Evolutionary conservation across 1,284 basidiomycete genomes (phyloP), one percentile per base, ranked within the genome.

Genomic region (Sporisorium graminicola): DNA sequence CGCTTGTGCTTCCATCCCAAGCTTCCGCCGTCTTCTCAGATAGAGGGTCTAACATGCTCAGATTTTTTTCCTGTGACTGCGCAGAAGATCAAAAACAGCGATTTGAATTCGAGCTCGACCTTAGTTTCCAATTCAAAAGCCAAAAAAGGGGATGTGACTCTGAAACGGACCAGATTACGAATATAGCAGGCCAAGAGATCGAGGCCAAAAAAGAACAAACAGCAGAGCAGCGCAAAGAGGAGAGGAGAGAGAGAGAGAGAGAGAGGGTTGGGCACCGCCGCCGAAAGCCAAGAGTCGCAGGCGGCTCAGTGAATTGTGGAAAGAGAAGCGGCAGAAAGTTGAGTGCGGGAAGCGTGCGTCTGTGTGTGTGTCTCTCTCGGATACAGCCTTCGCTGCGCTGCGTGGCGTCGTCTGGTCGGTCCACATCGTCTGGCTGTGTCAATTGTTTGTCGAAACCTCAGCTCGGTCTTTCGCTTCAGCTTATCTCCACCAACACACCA

Each of bases 391-490:
- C 14, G 54, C 50, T 43, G 37, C 18, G 26, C 47, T 33, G 37
- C 26, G 26, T 60, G 53, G 50, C 46, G 58, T n/a, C n/a, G 64
- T 52, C n/a, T 5, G 14, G 16, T 40, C 37, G 40, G 40, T 43
- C n/a, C 49, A 70, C 67, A 64, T 70, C 61, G 61, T 65, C 61
- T 64, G 67, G 35, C 47, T 33, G 3, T 58, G 47, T 58, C 57
- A 50, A 42, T 50, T 58, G 50, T 35, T 22, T n/a, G n/a, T n/a
- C n/a, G n/a, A n/a, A n/a, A n/a, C n/a, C n/a, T n/a, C n/a, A n/a
- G n/a, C n/a, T n/a, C 57, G 46, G 57, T 31, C 18, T 26, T 52
- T 40, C 37, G 47, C 20, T 53, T 61, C 58, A 37, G 40, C 57
- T 47, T 24, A 53, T 70, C 58, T 61, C 58, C 62, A 60, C 58